A percentile compares a stretch with the other conserved stretches of the same genome.
These are phyloP conservation scores for Pseudogymnoascus sp. DNA, from an alignment of 2,329 filamentous ascomycete species.

Conservation along the genomic window DNA sequence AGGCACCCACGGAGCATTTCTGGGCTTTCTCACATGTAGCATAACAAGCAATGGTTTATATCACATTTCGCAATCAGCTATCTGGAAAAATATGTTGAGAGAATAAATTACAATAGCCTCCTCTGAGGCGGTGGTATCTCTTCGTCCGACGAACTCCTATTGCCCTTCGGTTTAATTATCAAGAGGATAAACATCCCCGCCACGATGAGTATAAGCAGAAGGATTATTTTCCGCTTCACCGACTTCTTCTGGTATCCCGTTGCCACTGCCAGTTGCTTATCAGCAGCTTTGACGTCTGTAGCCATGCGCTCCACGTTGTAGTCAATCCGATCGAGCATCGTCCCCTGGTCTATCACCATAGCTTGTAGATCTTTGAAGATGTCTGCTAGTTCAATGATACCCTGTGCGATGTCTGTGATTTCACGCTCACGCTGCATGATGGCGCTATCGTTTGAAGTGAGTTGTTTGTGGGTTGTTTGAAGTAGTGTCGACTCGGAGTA, in stretches of 20 bases:
- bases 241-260: slow-evolving; percentile 82
- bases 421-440: slow-evolving; percentile 92
- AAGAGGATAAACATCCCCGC: slow-evolving; percentile 80
- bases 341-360: slow-evolving; percentile 92
- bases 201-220: slow-evolving; percentile 78
- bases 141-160: slow-evolving; percentile 4
- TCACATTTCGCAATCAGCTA: background rate
- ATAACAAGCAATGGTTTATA: background rate
- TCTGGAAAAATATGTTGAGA: background rate
- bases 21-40: background rate
- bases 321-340: slow-evolving; percentile 88
- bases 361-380: slow-evolving; percentile 93
- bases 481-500: slow-evolving; percentile 86
- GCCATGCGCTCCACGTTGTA: slow-evolving; percentile 97
- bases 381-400: slow-evolving; percentile 93
- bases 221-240: slow-evolving; percentile 86
- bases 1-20: no score
- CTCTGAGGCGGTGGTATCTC: slow-evolving; percentile 8
- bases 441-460: slow-evolving; percentile 69
- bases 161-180: slow-evolving; percentile 52
- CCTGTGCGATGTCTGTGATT: slow-evolving; percentile 96
- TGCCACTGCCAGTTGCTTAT: slow-evolving; percentile 84
- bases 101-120: slow-evolving; percentile 8
- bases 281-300: slow-evolving; percentile 85
- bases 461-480: slow-evolving; percentile 45